A percentile compares a stretch with the other conserved stretches of the same genome.
These are phyloP conservation scores for Syzygium syzygioides DNA, from an alignment of 441 rosid genomes.

Conservation along the genomic window DNA sequence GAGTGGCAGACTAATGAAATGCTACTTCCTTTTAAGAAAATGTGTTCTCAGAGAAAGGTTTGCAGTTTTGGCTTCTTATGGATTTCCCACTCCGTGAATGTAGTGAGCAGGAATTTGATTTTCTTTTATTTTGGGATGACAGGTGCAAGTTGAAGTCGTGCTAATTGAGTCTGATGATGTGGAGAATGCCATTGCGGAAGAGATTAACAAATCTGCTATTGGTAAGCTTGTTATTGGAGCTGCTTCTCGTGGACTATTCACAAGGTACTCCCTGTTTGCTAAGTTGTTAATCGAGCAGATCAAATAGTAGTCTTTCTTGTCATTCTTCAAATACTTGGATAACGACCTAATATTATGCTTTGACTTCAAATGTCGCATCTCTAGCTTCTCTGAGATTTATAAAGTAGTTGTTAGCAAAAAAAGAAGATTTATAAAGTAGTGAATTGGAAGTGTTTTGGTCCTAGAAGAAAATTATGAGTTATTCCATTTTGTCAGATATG, in stretches of 20 bases:
- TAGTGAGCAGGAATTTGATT: not conserved
- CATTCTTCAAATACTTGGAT: not conserved
- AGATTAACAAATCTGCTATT: constrained; percentile 37
- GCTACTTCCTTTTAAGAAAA: constrained; percentile 63
- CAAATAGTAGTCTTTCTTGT: not conserved
- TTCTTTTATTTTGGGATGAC: not conserved
- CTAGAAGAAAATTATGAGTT: not conserved
- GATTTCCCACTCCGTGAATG: not conserved
- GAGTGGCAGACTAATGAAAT: constrained; percentile 46
- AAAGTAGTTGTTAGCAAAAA: not conserved
- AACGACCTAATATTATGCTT: not conserved
- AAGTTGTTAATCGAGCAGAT: not conserved
- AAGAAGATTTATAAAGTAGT: not conserved
- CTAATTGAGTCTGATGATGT: constrained; percentile 64
- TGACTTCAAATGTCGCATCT: not conserved
- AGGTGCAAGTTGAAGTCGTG: constrained; percentile 58
- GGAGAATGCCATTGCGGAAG: constrained; percentile 68
- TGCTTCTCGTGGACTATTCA: constrained; percentile 51
- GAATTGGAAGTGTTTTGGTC: not conserved
- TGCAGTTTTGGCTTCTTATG: not conserved
- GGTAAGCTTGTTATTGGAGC: constrained; percentile 85
- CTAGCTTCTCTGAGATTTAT: not conserved
- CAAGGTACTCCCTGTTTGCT: constrained; percentile 32
- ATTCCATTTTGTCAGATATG: not conserved
- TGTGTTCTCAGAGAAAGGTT: constrained; percentile 66